phyloP scores from a whole-genome alignment of 768 basidiomycete genomes.

The Trametes maxima region DNA sequence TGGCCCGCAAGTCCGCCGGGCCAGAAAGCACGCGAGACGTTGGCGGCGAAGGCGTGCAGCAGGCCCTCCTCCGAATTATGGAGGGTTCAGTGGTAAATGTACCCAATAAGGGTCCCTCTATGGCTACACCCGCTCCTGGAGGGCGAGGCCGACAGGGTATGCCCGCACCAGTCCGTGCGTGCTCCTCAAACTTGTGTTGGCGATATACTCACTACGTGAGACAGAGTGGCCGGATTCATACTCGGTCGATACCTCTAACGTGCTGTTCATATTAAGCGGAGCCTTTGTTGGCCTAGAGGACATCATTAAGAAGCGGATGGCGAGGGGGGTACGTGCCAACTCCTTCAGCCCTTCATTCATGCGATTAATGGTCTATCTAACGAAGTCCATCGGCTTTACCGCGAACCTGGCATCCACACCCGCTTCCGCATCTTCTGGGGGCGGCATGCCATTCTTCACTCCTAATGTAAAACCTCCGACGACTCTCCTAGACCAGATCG shows the following conservation, averaged over 20 bases:
- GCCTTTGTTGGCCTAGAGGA: conserved; percentile 92
- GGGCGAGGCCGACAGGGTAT: conserved; percentile 48
- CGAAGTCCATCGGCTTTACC: conserved; percentile 88
- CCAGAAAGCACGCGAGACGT: conserved; percentile 83
- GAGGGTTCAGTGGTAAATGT: conserved; percentile 88
- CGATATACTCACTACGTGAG: not conserved
- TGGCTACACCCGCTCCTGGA: conserved; percentile 47
- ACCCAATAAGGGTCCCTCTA: conserved; percentile 66
- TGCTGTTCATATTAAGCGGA: conserved; percentile 93
- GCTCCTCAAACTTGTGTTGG: not conserved
- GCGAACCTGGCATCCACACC: conserved; percentile 47
- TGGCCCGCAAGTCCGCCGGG: conserved; percentile 65
- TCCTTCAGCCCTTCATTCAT: too few relatives aligned
- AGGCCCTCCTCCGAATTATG: conserved; percentile 90
- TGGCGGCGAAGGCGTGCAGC: conserved; percentile 95
- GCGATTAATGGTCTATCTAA: not conserved
- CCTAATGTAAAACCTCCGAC: conserved; percentile 60
- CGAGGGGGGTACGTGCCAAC: conserved; percentile 73
- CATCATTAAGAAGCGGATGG: conserved; percentile 75
- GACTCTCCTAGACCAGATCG: conserved; percentile 67
- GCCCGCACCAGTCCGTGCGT: conserved; percentile 27
- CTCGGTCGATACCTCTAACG: conserved; percentile 85
- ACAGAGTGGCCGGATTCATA: conserved; percentile 67
- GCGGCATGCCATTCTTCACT: conserved; percentile 73
- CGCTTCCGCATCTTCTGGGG: conserved; percentile 39